Evolutionary conservation across 148 eudicot genomes (phyloP).

Genomic region (Rhododendron henanense): DNA sequence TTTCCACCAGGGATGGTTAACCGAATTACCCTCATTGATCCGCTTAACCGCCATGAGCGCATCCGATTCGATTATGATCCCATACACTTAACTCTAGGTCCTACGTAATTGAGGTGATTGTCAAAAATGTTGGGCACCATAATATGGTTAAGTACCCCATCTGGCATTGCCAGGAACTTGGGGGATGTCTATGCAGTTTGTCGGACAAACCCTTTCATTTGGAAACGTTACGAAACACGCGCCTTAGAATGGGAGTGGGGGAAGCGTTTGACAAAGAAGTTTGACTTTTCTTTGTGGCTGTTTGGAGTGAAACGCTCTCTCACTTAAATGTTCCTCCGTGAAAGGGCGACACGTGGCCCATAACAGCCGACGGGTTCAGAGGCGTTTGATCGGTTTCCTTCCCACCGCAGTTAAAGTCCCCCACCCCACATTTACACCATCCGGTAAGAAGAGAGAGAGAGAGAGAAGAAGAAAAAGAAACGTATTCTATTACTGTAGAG

Average conservation of each 20-base stretch:
- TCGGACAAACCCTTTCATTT: background rate
- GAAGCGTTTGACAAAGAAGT: constrained; percentile 3
- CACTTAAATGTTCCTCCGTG: background rate
- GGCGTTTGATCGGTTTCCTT: constrained; percentile 44
- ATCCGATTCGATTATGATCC: too few species aligned
- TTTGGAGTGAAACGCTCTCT: constrained; percentile 23
- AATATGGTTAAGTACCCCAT: too few species aligned
- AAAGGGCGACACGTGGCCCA: constrained; percentile 29
- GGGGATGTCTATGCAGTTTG: too few species aligned
- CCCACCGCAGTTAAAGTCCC: constrained; percentile 21
- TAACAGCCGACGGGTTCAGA: constrained; percentile 37
- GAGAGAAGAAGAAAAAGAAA: background rate
- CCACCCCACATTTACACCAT: background rate
- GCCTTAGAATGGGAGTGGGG: too few species aligned
- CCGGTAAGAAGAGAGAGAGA: background rate
- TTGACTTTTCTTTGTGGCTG: constrained; percentile 34
- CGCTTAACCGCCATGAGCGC: too few species aligned
- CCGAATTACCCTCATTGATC: too few species aligned
- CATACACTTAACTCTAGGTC: too few species aligned
- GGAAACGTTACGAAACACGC: background rate
- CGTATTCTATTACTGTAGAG: background rate
- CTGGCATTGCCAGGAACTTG: too few species aligned
- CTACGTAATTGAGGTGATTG: too few species aligned
- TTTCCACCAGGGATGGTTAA: too few species aligned
- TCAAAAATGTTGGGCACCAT: too few species aligned